Evolutionary conservation across 441 rosid genomes (phyloP).

Genomic region (Corymbia citriodora): DNA sequence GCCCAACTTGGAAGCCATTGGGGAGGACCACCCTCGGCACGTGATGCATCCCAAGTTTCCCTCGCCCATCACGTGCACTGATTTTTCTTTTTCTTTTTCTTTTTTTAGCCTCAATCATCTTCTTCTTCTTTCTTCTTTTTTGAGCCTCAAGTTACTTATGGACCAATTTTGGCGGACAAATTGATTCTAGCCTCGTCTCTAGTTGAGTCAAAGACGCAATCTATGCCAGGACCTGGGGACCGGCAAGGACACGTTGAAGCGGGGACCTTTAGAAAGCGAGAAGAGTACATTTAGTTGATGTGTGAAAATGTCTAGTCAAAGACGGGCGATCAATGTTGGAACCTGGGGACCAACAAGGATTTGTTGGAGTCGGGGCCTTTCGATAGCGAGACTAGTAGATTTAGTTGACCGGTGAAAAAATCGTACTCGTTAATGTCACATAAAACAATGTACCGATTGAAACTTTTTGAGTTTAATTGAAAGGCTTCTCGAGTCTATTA

Average conservation of each 20-base stretch:
- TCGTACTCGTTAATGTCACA: not conserved
- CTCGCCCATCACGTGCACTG: not conserved
- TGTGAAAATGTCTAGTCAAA: not conserved
- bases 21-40: not conserved
- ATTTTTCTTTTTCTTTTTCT: not conserved
- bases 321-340: not conserved
- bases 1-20: not conserved
- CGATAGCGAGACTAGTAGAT: not conserved
- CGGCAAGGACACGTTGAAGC: not conserved
- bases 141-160: not conserved
- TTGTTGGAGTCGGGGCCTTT: not conserved
- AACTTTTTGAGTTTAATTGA: not conserved
- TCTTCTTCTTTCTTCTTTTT: not conserved
- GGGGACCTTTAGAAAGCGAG: not conserved
- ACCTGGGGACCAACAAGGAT: not conserved
- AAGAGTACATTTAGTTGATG: too few relatives aligned
- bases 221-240: not conserved
- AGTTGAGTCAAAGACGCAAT: not conserved
- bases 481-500: not conserved
- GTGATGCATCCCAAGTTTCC: not conserved
- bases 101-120: not conserved
- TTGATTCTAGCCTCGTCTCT: not conserved
- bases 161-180: not conserved
- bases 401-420: not conserved
- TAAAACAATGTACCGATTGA: not conserved